Conservation (phyloP, 345 rosid species). For the Hibiscus mutabilis region DNA sequence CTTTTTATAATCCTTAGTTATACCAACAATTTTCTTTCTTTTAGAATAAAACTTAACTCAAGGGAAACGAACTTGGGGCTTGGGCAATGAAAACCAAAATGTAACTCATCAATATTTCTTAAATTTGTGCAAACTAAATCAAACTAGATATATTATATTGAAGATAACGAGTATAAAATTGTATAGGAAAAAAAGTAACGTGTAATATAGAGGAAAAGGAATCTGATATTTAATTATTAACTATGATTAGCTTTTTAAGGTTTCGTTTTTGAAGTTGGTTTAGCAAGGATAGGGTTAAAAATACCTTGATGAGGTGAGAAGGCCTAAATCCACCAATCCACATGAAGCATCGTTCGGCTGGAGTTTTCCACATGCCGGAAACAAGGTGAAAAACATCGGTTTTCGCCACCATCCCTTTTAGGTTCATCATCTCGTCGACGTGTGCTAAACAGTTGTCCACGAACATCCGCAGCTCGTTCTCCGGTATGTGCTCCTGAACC, state of each 20-base stretch:
- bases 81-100: neutral
- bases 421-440: slow-evolving; percentile 68
- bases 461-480: slow-evolving; percentile 75
- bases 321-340: slow-evolving; percentile 99
- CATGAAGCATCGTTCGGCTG: slow-evolving; percentile 95
- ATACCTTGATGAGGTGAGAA: slow-evolving; percentile 93
- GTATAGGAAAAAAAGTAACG: neutral
- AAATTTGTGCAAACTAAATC: neutral
- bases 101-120: neutral
- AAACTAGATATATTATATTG: too few species aligned
- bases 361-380: slow-evolving; percentile 96
- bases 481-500: slow-evolving; percentile 76
- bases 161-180: neutral
- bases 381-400: slow-evolving; percentile 86
- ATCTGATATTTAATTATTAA: too few species aligned
- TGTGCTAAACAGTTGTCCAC: slow-evolving; percentile 81
- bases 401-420: slow-evolving; percentile 70
- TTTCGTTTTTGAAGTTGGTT: too few species aligned
- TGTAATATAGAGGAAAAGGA: neutral
- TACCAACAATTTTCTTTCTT: too few species aligned
- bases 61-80: too few species aligned
- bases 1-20: too few species aligned
- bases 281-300: neutral
- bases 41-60: too few species aligned
- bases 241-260: too few species aligned